Conservation (phyloP, 2,329 filamentous ascomycete species). For the Fusarium tanahbumbuense region DNA sequence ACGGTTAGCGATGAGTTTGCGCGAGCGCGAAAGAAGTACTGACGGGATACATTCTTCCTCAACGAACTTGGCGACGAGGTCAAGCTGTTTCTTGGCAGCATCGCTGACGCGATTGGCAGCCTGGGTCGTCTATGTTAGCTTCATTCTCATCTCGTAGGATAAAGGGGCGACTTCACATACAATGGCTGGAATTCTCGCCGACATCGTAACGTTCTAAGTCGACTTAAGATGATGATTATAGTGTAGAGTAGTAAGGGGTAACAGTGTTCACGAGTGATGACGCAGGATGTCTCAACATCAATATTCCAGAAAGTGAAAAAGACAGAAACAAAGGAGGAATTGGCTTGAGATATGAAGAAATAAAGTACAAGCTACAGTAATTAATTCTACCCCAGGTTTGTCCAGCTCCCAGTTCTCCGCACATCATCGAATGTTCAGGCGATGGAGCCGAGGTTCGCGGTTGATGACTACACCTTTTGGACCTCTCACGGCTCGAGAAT, state of each 20-base stretch:
- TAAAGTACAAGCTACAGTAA: conserved; percentile 6
- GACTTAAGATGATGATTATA: conserved; percentile 13
- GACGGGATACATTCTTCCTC: conserved; percentile 92
- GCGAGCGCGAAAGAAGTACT: conserved; percentile 45
- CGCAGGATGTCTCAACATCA: neutral
- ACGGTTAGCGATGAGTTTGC: conserved; percentile 16
- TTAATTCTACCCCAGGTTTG: conserved; percentile 35
- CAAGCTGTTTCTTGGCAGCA: conserved; percentile 83
- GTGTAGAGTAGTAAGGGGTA: conserved; percentile 4
- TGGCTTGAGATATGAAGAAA: conserved; percentile 22
- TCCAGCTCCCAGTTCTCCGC: conserved; percentile 44
- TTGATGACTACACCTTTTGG: conserved; percentile 23
- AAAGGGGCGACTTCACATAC: conserved; percentile 36
- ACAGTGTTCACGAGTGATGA: conserved; percentile 4
- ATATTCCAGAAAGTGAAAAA: neutral
- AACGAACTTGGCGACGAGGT: conserved; percentile 93
- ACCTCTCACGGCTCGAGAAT: conserved; percentile 26
- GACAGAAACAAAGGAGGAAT: neutral
- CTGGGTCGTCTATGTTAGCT: conserved; percentile 47
- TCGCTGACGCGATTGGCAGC: conserved; percentile 77
- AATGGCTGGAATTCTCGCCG: conserved; percentile 50
- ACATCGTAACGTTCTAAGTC: conserved; percentile 42
- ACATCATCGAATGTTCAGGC: conserved; percentile 40
- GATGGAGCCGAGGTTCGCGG: conserved; percentile 43
- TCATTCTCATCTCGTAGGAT: neutral